Evolutionary conservation across 371 early-diverging fungal species (phyloP).

Genomic region (Blakeslea trispora): DNA sequence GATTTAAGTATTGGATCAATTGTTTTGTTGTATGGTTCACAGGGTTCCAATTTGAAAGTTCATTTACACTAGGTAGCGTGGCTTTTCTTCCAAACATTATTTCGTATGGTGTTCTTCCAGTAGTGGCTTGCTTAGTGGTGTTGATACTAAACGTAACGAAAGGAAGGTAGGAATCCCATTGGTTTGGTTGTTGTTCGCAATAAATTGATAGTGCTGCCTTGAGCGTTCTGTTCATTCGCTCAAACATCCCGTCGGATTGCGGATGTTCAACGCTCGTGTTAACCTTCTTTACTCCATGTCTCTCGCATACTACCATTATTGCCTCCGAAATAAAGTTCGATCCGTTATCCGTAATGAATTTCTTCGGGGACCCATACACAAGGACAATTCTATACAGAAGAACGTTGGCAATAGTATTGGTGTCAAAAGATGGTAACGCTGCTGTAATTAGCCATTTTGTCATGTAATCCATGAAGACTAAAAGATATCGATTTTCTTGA

Average conservation of each 20-base stretch:
- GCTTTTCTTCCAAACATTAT: constrained; percentile 17
- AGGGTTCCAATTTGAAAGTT: constrained; percentile 1
- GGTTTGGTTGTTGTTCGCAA: constrained; percentile 6
- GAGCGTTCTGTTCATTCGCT: constrained; percentile 17
- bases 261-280: constrained; percentile 21
- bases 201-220: constrained; percentile 13
- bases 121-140: constrained; percentile 14
- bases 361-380: constrained; percentile 5
- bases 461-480: constrained; percentile 20
- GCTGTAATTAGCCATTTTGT: constrained; percentile 17
- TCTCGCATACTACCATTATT: constrained; percentile 6
- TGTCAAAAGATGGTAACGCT: constrained; percentile 9
- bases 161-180: constrained; percentile 19
- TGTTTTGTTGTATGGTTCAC: too few species aligned
- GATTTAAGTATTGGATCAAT: constrained; percentile 20
- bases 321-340: constrained; percentile 19
- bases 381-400: constrained; percentile 4
- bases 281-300: constrained; percentile 5
- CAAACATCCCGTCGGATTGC: constrained; percentile 16
- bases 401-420: constrained; percentile 1
- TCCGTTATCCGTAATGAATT: constrained; percentile 21
- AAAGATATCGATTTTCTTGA: constrained; percentile 15
- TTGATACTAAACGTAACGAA: constrained; percentile 21
- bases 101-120: constrained; percentile 14
- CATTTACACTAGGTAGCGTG: constrained; percentile 4